Percentiles rank a stretch among this genome's conserved stretches.
Conservation (phyloP, 202 grass and related monocot genomes). For the Panicum virgatum region DNA sequence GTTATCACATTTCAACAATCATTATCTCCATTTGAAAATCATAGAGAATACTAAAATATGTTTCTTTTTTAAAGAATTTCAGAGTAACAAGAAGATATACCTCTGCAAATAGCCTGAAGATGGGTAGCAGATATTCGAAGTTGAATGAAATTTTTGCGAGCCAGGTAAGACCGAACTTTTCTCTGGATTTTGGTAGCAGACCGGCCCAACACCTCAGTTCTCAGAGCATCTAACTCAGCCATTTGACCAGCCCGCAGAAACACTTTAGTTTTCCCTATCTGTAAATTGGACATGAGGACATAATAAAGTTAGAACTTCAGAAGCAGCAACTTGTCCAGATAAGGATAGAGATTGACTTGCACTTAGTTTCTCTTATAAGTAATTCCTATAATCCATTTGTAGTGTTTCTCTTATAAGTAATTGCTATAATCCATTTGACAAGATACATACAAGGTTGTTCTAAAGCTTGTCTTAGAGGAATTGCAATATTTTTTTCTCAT, state of each 20-base stretch:
- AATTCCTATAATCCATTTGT: slow-evolving; percentile 12
- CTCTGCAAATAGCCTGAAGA: slow-evolving; percentile 89
- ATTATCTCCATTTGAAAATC: slow-evolving; percentile 34
- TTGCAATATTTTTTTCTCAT: slow-evolving; percentile 15
- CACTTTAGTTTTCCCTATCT: slow-evolving; percentile 96
- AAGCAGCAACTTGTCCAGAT: slow-evolving; percentile 17
- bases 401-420: slow-evolving; percentile 10
- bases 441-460: neutral
- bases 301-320: slow-evolving; percentile 30
- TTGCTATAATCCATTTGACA: slow-evolving; percentile 10
- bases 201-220: slow-evolving; percentile 73
- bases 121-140: slow-evolving; percentile 57
- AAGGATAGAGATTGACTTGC: slow-evolving; percentile 9
- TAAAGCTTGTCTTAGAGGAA: slow-evolving; percentile 9
- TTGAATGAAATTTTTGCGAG: slow-evolving; percentile 69
- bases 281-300: slow-evolving; percentile 36
- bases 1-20: slow-evolving; percentile 35
- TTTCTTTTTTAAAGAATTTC: neutral
- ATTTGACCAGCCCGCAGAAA: slow-evolving; percentile 98
- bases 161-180: slow-evolving; percentile 75
- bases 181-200: slow-evolving; percentile 98
- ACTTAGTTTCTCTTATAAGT: slow-evolving; percentile 24
- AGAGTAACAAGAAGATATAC: slow-evolving; percentile 36
- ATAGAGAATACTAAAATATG: neutral
- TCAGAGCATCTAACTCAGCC: slow-evolving; percentile 93